Evolutionary conservation across 2,329 filamentous ascomycete species (phyloP).

Genomic region (Epichloe glyceriae): DNA sequence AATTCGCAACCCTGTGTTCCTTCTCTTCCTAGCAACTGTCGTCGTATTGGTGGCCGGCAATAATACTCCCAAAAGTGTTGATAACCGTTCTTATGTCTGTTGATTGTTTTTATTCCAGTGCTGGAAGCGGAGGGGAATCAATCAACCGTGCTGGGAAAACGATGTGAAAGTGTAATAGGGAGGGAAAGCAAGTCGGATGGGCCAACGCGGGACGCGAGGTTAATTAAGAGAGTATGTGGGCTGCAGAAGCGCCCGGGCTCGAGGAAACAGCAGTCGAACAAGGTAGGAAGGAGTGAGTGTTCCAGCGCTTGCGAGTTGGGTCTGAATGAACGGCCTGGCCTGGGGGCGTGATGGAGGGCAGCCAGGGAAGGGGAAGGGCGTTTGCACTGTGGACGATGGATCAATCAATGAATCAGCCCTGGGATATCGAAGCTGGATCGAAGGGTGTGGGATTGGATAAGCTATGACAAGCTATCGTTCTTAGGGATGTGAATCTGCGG

Average conservation of each 20-base stretch:
- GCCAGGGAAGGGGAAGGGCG: background rate
- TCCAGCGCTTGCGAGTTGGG: background rate
- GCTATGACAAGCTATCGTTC: too few species aligned
- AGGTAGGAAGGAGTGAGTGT: background rate
- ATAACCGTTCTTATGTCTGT: background rate
- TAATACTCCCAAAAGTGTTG: slow-evolving; percentile 1
- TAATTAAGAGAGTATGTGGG: background rate
- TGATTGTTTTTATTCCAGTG: background rate
- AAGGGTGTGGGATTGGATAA: too few species aligned
- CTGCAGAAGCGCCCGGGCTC: background rate
- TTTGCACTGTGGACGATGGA: too few species aligned
- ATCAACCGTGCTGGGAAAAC: background rate
- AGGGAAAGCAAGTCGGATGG: background rate
- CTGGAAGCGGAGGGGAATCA: background rate
- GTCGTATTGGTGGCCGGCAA: background rate
- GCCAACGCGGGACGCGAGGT: slow-evolving; percentile 1
- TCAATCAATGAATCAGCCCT: background rate
- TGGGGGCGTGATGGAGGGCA: background rate
- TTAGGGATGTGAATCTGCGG: background rate
- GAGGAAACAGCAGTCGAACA: background rate
- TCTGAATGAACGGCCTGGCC: background rate
- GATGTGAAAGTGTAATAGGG: background rate
- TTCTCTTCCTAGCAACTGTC: background rate
- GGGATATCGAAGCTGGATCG: background rate
- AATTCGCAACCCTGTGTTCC: background rate